These are phyloP conservation scores for Lojkania enalia DNA, from an alignment of 2,329 filamentous ascomycete species.

Conservation along the genomic window DNA sequence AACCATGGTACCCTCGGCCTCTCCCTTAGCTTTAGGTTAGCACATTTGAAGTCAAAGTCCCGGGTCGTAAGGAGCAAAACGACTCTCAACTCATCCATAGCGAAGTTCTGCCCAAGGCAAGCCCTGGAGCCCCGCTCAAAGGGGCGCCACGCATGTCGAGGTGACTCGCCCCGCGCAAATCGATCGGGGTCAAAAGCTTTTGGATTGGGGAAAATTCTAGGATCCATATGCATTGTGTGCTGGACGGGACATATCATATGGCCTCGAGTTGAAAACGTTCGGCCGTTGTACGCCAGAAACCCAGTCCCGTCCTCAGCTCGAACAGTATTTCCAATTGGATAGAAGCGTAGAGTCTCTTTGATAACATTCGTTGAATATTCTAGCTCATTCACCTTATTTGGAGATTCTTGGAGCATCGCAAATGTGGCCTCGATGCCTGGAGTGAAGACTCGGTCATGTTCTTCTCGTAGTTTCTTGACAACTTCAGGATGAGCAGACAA, in stretches of 20 bases:
- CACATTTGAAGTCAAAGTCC: conserved; percentile 53
- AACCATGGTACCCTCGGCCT: conserved; percentile 29
- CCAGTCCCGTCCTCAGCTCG: conserved; percentile 45
- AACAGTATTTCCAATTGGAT: conserved; percentile 53
- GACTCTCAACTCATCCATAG: conserved; percentile 56
- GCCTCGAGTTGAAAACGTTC: conserved; percentile 49
- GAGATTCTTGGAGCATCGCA: conserved; percentile 47
- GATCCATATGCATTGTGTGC: conserved; percentile 41
- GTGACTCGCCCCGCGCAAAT: conserved; percentile 45
- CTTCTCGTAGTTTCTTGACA: conserved; percentile 43
- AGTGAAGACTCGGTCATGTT: conserved; percentile 59
- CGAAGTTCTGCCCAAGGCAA: conserved; percentile 62
- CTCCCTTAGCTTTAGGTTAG: conserved; percentile 30
- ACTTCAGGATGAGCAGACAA: conserved; percentile 33
- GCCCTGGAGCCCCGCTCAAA: conserved; percentile 60
- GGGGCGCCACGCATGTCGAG: conserved; percentile 56
- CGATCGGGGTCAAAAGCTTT: conserved; percentile 39
- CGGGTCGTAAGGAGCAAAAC: conserved; percentile 55
- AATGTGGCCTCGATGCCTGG: conserved; percentile 44
- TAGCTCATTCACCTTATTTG: conserved; percentile 55
- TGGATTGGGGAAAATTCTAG: conserved; percentile 29
- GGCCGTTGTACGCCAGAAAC: conserved; percentile 46
- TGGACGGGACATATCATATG: conserved; percentile 49
- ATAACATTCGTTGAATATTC: conserved; percentile 57
- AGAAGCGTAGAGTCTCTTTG: conserved; percentile 58